phyloP scores from a whole-genome alignment of 2,329 filamentous ascomycete genomes.

The Anthostomella pinea region DNA sequence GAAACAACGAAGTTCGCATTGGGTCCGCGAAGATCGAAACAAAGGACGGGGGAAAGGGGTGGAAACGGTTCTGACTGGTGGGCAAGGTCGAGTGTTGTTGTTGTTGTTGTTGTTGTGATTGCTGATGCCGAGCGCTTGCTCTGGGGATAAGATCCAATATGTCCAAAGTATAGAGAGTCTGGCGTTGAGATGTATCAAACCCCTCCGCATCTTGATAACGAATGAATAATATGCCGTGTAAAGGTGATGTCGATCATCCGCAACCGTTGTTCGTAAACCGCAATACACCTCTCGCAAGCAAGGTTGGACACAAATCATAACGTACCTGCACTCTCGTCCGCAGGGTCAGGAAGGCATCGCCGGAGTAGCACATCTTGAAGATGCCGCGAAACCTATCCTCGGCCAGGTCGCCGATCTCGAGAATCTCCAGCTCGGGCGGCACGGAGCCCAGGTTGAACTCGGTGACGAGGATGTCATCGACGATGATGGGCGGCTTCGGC shows the following conservation, averaged over 20 bases:
- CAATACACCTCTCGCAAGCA: no score
- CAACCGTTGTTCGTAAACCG: no score
- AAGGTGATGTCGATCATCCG: no score
- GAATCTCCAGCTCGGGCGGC: constrained; percentile 90
- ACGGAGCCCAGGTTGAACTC: constrained; percentile 95
- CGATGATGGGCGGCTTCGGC: constrained; percentile 96
- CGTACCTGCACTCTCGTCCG: constrained; percentile 90
- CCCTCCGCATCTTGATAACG: no score
- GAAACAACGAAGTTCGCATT: constrained; percentile 9
- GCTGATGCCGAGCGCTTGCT: constrained; percentile 20
- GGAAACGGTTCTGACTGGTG: constrained; percentile 4
- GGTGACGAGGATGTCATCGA: constrained; percentile 97
- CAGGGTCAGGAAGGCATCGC: constrained; percentile 91
- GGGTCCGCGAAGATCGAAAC: constrained; percentile 12
- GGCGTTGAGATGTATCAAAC: no score
- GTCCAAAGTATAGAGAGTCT: background rate
- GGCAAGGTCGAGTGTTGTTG: background rate
- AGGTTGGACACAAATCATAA: constrained; percentile 22
- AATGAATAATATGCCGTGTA: no score
- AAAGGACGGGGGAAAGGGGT: constrained; percentile 9
- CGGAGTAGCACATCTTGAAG: constrained; percentile 98
- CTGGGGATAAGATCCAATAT: constrained; percentile 5
- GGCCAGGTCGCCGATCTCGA: constrained; percentile 95
- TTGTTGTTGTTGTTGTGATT: constrained; percentile 6
- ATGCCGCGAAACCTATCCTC: constrained; percentile 97